phyloP scores from a whole-genome alignment of 2,329 filamentous ascomycete genomes.

The Hypoxylon sp. region DNA sequence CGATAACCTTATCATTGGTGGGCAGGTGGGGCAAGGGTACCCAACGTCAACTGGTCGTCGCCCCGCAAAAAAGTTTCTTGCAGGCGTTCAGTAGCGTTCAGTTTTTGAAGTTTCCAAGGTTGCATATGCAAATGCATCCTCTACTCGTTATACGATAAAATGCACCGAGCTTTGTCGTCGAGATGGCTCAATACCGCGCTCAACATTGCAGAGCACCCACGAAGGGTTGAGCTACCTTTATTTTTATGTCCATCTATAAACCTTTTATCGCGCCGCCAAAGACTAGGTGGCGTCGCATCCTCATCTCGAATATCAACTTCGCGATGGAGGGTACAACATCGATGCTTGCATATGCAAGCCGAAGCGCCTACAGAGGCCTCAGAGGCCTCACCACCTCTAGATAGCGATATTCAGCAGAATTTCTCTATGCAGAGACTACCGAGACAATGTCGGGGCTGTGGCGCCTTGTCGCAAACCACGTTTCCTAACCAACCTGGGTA shows the following conservation, averaged over 20 bases:
- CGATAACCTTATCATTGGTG: conserved; percentile 36
- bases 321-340: conserved; percentile 47
- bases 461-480: conserved; percentile 72
- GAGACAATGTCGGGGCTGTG: conserved; percentile 74
- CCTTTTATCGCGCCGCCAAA: conserved; percentile 55
- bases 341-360: conserved; percentile 52
- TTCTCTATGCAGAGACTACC: conserved; percentile 61
- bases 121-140: conserved; percentile 22
- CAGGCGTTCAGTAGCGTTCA: neutral
- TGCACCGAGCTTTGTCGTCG: conserved; percentile 62
- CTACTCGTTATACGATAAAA: conserved; percentile 45
- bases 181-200: conserved; percentile 62
- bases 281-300: conserved; percentile 31
- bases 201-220: conserved; percentile 58
- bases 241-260: conserved; percentile 65
- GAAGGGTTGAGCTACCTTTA: conserved; percentile 59
- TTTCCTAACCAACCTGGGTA: conserved; percentile 68
- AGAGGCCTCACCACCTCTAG: conserved; percentile 8
- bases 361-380: conserved; percentile 23
- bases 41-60: conserved; percentile 32
- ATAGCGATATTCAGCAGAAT: conserved; percentile 2
- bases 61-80: conserved; percentile 15
- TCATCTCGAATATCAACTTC: conserved; percentile 32
- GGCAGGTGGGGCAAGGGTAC: conserved; percentile 23
- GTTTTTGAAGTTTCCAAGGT: conserved; percentile 11